These are phyloP conservation scores for Musa schizocarpa DNA, from an alignment of 176 grass and related monocot species.

Conservation along the genomic window DNA sequence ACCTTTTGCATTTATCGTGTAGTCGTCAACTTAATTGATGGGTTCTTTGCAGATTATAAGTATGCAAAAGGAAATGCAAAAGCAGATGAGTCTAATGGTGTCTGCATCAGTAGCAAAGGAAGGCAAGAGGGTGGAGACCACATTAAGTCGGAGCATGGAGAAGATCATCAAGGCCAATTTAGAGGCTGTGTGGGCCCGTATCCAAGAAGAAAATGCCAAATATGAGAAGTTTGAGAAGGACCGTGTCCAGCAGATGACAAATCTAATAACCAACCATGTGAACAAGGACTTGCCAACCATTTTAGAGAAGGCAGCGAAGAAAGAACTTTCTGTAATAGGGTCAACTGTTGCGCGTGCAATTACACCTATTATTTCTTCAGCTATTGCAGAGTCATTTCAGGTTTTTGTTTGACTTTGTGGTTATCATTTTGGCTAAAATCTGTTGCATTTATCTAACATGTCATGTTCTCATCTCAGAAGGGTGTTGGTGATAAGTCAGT, in stretches of 20 bases:
- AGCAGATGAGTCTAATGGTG: conserved; percentile 62
- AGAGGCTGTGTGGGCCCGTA: conserved; percentile 79
- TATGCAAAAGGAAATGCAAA: conserved; percentile 69
- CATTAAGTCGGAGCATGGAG: conserved; percentile 68
- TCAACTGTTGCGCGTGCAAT: conserved; percentile 59
- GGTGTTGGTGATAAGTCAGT: conserved; percentile 70
- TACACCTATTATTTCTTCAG: conserved; percentile 59
- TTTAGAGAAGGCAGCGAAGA: conserved; percentile 65
- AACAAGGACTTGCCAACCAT: conserved; percentile 71
- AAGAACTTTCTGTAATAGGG: conserved; percentile 61
- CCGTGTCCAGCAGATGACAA: conserved; percentile 60
- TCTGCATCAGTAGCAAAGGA: conserved; percentile 65
- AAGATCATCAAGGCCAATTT: conserved; percentile 72
- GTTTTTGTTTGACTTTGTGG: conserved; percentile 24
- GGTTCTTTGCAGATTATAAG: conserved; percentile 48
- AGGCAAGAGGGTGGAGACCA: conserved; percentile 69
- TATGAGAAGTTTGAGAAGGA: conserved; percentile 77
- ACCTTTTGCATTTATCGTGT: not conserved
- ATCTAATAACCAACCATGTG: conserved; percentile 51
- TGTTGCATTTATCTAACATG: not conserved
- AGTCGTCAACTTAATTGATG: conserved; percentile 4
- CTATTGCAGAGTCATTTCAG: conserved; percentile 86
- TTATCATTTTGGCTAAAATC: not conserved
- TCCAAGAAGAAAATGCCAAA: conserved; percentile 74
- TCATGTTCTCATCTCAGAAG: conserved; percentile 39